phyloP scores from a whole-genome alignment of 2,329 filamentous ascomycete genomes.

The Colletotrichum siamense region DNA sequence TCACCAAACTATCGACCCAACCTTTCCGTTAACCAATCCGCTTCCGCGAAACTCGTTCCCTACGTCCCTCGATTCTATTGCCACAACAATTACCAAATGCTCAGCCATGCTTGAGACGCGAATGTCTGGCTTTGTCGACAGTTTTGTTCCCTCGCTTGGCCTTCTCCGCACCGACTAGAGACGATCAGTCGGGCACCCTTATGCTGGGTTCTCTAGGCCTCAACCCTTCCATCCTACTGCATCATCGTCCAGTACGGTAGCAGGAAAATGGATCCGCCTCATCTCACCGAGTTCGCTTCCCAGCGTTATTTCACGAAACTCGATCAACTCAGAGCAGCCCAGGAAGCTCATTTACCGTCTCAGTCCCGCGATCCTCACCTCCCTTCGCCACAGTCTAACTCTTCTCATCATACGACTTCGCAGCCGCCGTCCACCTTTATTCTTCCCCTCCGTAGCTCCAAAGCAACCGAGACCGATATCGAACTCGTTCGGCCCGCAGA shows the following conservation, averaged over 20 bases:
- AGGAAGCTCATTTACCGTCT: neutral
- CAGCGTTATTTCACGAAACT: slow-evolving; percentile 69
- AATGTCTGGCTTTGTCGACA: slow-evolving; percentile 28
- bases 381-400: slow-evolving; percentile 24
- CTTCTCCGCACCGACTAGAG: neutral
- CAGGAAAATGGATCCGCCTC: slow-evolving; percentile 63
- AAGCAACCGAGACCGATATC: slow-evolving; percentile 29
- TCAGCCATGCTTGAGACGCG: slow-evolving; percentile 37
- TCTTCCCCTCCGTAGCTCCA: slow-evolving; percentile 52
- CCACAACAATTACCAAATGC: slow-evolving; percentile 26
- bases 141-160: slow-evolving; percentile 4
- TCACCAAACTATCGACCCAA: neutral
- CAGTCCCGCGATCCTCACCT: slow-evolving; percentile 2
- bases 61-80: neutral
- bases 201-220: slow-evolving; percentile 3
- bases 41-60: neutral
- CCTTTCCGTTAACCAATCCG: neutral
- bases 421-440: slow-evolving; percentile 48
- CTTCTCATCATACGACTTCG: slow-evolving; percentile 25
- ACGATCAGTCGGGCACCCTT: neutral
- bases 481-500: slow-evolving; percentile 34
- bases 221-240: slow-evolving; percentile 22
- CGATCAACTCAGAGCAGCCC: slow-evolving; percentile 48
- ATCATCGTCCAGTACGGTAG: slow-evolving; percentile 19
- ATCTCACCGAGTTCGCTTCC: slow-evolving; percentile 71